A percentile compares a stretch with the other conserved stretches of the same genome.
Evolutionary conservation across 768 basidiomycete genomes (phyloP).

Genomic region (Leccinellum rugosiceps): DNA sequence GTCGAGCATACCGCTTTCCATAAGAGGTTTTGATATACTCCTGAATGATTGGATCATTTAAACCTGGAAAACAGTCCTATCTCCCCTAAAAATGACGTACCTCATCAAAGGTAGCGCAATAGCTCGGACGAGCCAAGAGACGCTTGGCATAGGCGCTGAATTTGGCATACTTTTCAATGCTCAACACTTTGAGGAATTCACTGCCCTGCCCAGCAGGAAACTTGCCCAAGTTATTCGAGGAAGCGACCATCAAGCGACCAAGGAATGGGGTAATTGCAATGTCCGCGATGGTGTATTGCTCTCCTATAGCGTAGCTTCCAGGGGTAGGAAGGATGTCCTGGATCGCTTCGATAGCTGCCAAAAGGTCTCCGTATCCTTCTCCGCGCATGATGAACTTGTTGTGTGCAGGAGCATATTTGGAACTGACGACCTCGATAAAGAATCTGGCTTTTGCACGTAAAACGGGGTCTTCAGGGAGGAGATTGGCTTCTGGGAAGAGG

Average conservation of each 20-base stretch:
- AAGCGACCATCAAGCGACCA: constrained; percentile 43
- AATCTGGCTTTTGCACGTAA: constrained; percentile 57
- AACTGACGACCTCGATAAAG: constrained; percentile 55
- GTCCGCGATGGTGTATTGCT: constrained; percentile 52
- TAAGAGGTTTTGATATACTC: constrained; percentile 7
- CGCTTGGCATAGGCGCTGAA: constrained; percentile 47
- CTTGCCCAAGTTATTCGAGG: constrained; percentile 51
- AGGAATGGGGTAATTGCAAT: constrained; percentile 59
- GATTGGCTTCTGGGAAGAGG: constrained; percentile 43
- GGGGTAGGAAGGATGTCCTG: constrained; percentile 46
- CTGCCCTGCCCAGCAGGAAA: constrained; percentile 48
- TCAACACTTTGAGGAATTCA: constrained; percentile 40
- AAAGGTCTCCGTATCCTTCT: constrained; percentile 39
- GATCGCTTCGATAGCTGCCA: constrained; percentile 44
- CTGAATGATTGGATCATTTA: constrained; percentile 1
- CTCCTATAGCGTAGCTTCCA: constrained; percentile 37
- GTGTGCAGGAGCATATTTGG: constrained; percentile 42
- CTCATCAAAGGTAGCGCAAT: constrained; percentile 51
- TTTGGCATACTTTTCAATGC: constrained; percentile 43
- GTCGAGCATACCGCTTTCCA: constrained; percentile 2
- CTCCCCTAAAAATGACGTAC: constrained; percentile 33
- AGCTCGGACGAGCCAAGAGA: constrained; percentile 50
- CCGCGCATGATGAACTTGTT: constrained; percentile 37
- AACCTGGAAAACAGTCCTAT: no score
- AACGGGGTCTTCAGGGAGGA: constrained; percentile 57